Base-by-base conservation (phyloP, 108 stramenopile species). In the Conticribra weissflogii region DNA sequence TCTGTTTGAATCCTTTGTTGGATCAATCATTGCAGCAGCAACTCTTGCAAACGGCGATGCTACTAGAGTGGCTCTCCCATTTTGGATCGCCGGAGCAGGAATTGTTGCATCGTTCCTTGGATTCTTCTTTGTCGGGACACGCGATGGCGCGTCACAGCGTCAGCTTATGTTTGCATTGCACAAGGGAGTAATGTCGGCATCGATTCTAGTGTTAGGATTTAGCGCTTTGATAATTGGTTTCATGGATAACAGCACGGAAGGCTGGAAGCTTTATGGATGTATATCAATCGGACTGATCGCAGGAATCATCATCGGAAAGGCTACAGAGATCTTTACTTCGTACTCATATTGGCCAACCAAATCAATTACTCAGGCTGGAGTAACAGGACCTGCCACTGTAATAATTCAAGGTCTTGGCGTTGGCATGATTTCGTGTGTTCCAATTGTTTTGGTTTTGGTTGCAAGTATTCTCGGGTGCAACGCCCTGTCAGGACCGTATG, bases 311-410 rank as follows among this genome's bases (percentile, higher is more conserved):
- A 97, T 98, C 74, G 98, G 98, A 61, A 85, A 96, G 52, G 62
- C 97, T 82, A 99, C 98, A 23, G 98, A 99, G 88, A 98, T 97
- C 88, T 98, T 93, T 92, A 99, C 98, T 21, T 96, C 96, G 7
- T 91, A 97, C 77, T 92, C 93, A 32, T 97, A 96, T 81, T 56
- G 68, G 31, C 98, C 98, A 0, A 96, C 97, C 18, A 88, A 92
- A 30, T 96, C 96, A 78, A 84, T 98, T 59, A 95, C 97, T 51
- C 59, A 97, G 61, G 68, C 86, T 54, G 96, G 97, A 83, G 97
- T 96, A 88, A 97, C 96, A 30, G 98, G 98, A 25, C 89, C 97
- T 45, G 98, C 98, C 34, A 98, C 97, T 69, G 97, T 97, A 81
- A 96, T 99, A 94, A 99, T 99, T 72, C 96, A 97, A 71, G 98